Conservation (phyloP, 164 flowering plant species). For the Piper longum region DNA sequence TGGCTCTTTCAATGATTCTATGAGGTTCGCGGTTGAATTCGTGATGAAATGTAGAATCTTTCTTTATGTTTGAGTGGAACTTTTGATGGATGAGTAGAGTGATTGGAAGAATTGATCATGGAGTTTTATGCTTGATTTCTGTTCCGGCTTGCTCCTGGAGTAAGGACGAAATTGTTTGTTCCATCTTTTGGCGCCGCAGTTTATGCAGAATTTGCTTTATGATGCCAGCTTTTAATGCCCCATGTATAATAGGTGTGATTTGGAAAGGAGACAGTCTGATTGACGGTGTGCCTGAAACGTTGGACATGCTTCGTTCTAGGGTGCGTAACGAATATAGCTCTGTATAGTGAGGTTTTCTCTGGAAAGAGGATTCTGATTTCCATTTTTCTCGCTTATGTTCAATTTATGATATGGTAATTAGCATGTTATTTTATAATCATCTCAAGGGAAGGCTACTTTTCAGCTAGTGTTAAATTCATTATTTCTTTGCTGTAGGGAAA, state of each 20-base stretch:
- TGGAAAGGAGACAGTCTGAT: conserved; percentile 97
- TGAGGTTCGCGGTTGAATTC: background rate
- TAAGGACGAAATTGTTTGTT: no score
- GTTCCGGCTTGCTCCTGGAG: no score
- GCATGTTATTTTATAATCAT: background rate
- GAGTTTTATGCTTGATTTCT: no score
- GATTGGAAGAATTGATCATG: no score
- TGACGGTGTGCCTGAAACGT: conserved; percentile 88
- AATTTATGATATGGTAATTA: background rate
- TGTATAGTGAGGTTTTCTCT: background rate
- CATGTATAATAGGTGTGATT: conserved; percentile 59
- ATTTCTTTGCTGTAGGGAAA: conserved; percentile 50
- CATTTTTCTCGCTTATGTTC: background rate
- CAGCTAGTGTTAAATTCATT: conserved; percentile 1
- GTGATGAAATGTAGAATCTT: background rate
- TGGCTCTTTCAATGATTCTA: background rate
- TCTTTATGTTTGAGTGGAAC: background rate
- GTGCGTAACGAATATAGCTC: conserved; percentile 20
- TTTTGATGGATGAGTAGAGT: background rate
- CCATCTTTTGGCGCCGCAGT: background rate
- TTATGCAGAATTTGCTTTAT: background rate
- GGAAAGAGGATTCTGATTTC: background rate
- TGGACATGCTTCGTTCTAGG: conserved; percentile 87
- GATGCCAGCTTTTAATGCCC: background rate
- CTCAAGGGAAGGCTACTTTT: background rate